phyloP scores from a whole-genome alignment of 257 asterid species.

The Paraleonurus japonicus region DNA sequence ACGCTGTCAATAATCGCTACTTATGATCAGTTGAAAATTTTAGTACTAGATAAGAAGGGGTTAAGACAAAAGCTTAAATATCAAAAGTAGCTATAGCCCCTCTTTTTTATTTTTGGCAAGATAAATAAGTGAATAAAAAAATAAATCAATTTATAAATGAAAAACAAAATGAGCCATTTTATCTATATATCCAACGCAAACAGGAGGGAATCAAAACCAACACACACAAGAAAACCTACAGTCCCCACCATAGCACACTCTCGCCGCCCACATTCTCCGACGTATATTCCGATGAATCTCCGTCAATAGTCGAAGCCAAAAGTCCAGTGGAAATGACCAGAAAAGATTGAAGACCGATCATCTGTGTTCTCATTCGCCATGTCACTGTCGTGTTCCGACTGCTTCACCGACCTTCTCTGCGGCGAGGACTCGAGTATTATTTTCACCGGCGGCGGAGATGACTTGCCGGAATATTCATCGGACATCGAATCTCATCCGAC shows the following conservation, averaged over 20 bases:
- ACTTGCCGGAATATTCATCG: slow-evolving; percentile 71
- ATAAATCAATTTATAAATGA: slow-evolving; percentile 12
- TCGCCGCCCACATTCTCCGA: slow-evolving; percentile 46
- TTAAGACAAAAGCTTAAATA: neutral
- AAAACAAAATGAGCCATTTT: slow-evolving; percentile 28
- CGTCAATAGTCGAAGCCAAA: slow-evolving; percentile 35
- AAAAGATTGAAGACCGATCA: slow-evolving; percentile 40
- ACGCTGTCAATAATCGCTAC: neutral
- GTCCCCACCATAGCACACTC: slow-evolving; percentile 41
- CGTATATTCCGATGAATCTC: slow-evolving; percentile 53
- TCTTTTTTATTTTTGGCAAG: neutral
- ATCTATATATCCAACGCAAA: slow-evolving; percentile 61
- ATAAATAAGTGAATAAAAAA: neutral
- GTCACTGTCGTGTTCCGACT: slow-evolving; percentile 81
- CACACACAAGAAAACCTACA: slow-evolving; percentile 49
- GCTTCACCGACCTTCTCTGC: slow-evolving; percentile 95
- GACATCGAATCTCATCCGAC: slow-evolving; percentile 50
- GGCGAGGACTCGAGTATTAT: slow-evolving; percentile 75
- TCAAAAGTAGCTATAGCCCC: neutral
- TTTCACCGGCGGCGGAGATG: slow-evolving; percentile 52
- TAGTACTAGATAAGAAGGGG: neutral
- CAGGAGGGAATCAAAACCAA: slow-evolving; percentile 43
- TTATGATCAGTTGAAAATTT: neutral
- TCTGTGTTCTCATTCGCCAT: slow-evolving; percentile 37
- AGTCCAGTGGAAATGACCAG: slow-evolving; percentile 28